phyloP scores from a whole-genome alignment of 2,329 filamentous ascomycete genomes.

The Colletotrichum falcatum region DNA sequence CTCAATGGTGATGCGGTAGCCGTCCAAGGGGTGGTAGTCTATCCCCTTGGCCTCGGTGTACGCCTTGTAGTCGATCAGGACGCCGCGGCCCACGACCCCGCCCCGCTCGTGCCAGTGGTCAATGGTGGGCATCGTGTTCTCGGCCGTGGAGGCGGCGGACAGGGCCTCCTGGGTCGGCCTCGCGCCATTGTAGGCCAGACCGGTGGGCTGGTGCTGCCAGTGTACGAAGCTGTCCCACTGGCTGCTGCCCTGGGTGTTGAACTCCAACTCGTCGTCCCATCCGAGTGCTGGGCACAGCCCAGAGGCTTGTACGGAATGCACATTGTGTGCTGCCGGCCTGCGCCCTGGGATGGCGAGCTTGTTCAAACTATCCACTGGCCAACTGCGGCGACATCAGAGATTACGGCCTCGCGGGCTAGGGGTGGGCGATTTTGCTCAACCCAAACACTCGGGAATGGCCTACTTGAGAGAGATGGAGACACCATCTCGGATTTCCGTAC shows the following conservation, averaged over 20 bases:
- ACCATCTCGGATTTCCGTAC: slow-evolving; percentile 58
- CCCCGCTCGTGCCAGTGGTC: slow-evolving; percentile 65
- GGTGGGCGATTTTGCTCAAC: not conserved
- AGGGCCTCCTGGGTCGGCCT: slow-evolving; percentile 53
- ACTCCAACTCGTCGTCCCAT: slow-evolving; percentile 63
- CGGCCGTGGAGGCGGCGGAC: slow-evolving; percentile 44
- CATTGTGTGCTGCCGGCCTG: slow-evolving; percentile 51
- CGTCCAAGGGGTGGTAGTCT: slow-evolving; percentile 62
- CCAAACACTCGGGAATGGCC: slow-evolving; percentile 18
- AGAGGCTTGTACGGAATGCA: slow-evolving; percentile 50
- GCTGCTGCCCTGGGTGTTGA: slow-evolving; percentile 67
- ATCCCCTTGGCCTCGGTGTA: slow-evolving; percentile 64
- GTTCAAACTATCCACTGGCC: slow-evolving; percentile 56
- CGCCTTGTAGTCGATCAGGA: slow-evolving; percentile 66
- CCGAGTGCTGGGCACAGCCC: slow-evolving; percentile 46
- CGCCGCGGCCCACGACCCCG: slow-evolving; percentile 65
- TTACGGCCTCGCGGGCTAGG: not conserved
- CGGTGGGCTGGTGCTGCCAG: slow-evolving; percentile 57
- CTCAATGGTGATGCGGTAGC: slow-evolving; percentile 64
- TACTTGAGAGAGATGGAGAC: slow-evolving; percentile 66
- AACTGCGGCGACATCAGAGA: slow-evolving; percentile 46
- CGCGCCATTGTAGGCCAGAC: slow-evolving; percentile 63
- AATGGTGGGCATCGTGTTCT: slow-evolving; percentile 51
- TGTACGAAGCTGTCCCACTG: slow-evolving; percentile 69
- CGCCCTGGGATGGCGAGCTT: slow-evolving; percentile 52